A percentile compares a stretch with the other conserved stretches of the same genome.
phyloP scores from a whole-genome alignment of 1,284 basidiomycete genomes.

The Puccinia novopanici region DNA sequence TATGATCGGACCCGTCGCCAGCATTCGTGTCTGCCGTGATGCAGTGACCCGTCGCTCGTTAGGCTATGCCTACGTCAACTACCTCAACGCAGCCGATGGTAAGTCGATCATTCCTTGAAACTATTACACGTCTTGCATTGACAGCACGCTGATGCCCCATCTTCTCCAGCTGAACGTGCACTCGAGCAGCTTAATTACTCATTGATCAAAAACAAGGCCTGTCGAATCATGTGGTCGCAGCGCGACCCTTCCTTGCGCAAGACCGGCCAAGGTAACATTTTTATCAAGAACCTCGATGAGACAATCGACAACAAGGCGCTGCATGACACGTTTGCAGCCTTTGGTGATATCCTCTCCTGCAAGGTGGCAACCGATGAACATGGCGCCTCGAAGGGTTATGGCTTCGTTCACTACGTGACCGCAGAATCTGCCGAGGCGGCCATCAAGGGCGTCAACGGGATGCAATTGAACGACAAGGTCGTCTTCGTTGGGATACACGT shows the following conservation, averaged over 20 bases:
- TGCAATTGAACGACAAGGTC: conserved; percentile 99
- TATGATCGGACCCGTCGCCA: background rate
- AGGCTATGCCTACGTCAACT: conserved; percentile 21
- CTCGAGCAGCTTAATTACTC: conserved; percentile 22
- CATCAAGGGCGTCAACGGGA: conserved; percentile 69
- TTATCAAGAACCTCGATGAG: conserved; percentile 14
- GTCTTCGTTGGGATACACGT: conserved; percentile 98
- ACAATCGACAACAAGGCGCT: background rate
- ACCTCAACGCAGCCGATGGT: conserved; percentile 19
- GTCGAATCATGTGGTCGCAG: conserved; percentile 24
- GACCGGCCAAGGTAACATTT: conserved; percentile 17
- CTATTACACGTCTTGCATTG: too few relatives aligned
- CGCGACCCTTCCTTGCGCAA: background rate
- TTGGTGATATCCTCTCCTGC: conserved; percentile 27
- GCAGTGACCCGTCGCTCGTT: background rate
- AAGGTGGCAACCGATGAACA: conserved; percentile 15
- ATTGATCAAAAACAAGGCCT: background rate
- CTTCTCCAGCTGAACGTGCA: background rate
- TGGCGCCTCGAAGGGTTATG: conserved; percentile 51
- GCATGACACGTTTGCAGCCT: conserved; percentile 28
- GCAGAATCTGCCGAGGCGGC: conserved; percentile 3
- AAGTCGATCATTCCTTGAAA: background rate
- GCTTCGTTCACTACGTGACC: conserved; percentile 33
- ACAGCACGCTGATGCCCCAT: too few relatives aligned
- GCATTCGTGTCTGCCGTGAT: background rate